These are phyloP conservation scores for Prunus davidiana DNA, from an alignment of 306 rosid species.

Conservation along the genomic window DNA sequence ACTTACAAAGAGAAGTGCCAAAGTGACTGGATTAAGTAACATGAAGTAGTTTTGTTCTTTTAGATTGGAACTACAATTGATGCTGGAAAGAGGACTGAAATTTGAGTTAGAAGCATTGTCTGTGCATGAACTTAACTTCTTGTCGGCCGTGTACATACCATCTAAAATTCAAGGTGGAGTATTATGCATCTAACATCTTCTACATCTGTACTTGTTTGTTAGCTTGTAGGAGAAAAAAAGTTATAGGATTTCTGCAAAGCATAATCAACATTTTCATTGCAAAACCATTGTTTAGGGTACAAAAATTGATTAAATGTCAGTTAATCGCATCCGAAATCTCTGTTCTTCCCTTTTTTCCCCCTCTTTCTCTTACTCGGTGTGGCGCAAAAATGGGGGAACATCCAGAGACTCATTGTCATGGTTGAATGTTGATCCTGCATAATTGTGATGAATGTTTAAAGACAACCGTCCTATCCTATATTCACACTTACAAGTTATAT, in stretches of 20 bases:
- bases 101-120: conserved; percentile 94
- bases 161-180: conserved; percentile 59
- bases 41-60: conserved; percentile 6
- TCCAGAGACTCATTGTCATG: no score
- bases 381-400: no score
- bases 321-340: no score
- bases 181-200: conserved; percentile 21
- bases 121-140: conserved; percentile 59
- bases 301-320: not conserved
- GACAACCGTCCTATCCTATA: not conserved
- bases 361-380: no score
- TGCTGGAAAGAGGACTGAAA: conserved; percentile 81
- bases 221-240: not conserved
- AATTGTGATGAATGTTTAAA: not conserved
- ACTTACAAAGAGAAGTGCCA: conserved; percentile 70
- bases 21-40: conserved; percentile 28
- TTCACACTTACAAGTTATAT: not conserved
- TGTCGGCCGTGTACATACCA: conserved; percentile 71
- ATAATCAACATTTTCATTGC: not conserved
- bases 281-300: not conserved
- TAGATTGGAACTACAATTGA: conserved; percentile 64
- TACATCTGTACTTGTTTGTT: conserved; percentile 12
- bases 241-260: not conserved
- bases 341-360: no score
- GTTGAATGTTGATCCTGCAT: no score